Conservation (phyloP, 208 protist genomes). For the Leishmania major region DNA sequence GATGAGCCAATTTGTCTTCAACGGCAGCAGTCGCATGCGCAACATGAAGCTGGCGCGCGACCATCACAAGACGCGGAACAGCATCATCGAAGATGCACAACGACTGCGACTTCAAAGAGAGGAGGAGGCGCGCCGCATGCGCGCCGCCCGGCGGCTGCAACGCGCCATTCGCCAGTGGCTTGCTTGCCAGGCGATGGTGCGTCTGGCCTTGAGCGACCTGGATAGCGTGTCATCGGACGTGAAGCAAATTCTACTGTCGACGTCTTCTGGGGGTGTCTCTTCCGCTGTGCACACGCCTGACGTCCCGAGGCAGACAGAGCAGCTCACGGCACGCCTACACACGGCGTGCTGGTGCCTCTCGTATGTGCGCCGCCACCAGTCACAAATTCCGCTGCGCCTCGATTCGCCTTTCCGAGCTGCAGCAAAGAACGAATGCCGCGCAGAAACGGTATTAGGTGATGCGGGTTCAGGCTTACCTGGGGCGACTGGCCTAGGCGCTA, state of each 20-base stretch:
- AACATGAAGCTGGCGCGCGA: conserved; percentile 69
- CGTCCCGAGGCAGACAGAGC: background rate
- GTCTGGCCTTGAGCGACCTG: conserved; percentile 27
- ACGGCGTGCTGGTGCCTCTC: conserved; percentile 38
- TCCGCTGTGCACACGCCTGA: background rate
- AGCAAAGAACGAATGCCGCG: background rate
- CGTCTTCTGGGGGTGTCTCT: background rate
- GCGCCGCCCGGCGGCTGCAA: conserved; percentile 49
- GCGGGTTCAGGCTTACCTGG: too few relatives aligned
- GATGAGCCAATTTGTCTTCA: conserved; percentile 61
- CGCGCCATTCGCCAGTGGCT: conserved; percentile 49
- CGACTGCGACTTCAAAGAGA: conserved; percentile 51
- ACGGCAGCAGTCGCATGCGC: conserved; percentile 64
- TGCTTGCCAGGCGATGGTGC: conserved; percentile 23
- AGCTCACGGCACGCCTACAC: conserved; percentile 23
- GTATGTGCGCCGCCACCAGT: conserved; percentile 27
- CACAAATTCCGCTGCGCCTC: conserved; percentile 23
- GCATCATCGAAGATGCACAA: conserved; percentile 59
- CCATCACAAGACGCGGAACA: conserved; percentile 46
- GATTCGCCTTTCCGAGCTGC: background rate
- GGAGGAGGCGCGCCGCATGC: conserved; percentile 37
- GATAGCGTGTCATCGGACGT: conserved; percentile 8
- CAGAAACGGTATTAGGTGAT: background rate
- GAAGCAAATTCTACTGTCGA: background rate
- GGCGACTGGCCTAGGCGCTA: background rate